Base-by-base conservation (phyloP, 768 basidiomycete genomes). In the Ramaria sp. region DNA sequence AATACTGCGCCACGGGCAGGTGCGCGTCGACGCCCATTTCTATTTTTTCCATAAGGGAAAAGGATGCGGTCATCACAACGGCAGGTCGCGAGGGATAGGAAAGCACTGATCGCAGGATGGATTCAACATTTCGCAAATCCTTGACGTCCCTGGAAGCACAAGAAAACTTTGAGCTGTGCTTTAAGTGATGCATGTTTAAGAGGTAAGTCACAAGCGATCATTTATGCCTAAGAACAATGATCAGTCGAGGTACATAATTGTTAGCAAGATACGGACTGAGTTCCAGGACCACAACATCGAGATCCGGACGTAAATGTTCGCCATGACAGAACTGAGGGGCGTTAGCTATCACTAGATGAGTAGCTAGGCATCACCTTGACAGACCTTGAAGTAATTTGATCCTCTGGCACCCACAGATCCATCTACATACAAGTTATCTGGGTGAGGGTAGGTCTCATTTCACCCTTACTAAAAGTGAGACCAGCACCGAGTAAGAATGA, bases 371-470 rank as follows among this genome's bases (percentile, higher is more conserved):
- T n/a, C 11, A 13, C 34, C 9, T 43, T 31, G 17, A 27, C 54
- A n/a, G 3, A 55, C 54, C 54, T 55, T 55, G 42, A 55, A 55
- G 20, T 55, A 55, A 46, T 55, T 55, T n/a, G 24, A 45, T 11
- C 54, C 54, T n/a, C 54, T 42, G 31, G 54, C 54, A 33, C 54
- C 54, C 17, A 55, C 54, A 41, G 42, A 45, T 7, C 54, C 54
- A 46, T 55, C 54, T 10, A 33, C 27, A 13, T 55, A 55, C 2
- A 27, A 2, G 42, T 55, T 43, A 10, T 47, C 54, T 19, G 41
- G 22, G 27, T 55, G 54, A n/a, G 54, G 54, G 13, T 33, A 55
- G 11, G 54, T 55, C 13, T 27, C 39, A 34, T 55, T 55, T 13
- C 24, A 27, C 54, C 54, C 54, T 55, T 17, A 54, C 17, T n/a